Percentiles rank a stretch among this genome's conserved stretches.
Evolutionary conservation across 1,284 basidiomycete genomes (phyloP).

Genomic region (Anthracocystis panici-leucophaei): DNA sequence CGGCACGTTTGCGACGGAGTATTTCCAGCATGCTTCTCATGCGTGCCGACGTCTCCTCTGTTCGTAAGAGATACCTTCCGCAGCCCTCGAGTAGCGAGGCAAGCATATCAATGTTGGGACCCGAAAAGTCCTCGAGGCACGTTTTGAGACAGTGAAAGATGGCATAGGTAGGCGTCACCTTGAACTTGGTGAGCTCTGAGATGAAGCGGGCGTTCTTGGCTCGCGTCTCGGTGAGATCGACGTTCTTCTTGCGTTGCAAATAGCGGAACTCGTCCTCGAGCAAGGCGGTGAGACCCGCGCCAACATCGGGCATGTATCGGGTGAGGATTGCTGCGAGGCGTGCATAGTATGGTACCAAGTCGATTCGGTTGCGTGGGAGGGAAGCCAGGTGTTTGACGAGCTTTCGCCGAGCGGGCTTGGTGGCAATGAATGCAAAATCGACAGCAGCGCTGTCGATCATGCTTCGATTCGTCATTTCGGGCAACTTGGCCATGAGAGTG

Average conservation of each 20-base stretch:
- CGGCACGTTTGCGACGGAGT: conserved; percentile 91
- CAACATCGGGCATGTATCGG: conserved; percentile 93
- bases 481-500: conserved; percentile 88
- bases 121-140: conserved; percentile 93
- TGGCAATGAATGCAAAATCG: conserved; percentile 95
- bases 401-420: conserved; percentile 91
- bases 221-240: conserved; percentile 85
- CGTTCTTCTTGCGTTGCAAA: conserved; percentile 91
- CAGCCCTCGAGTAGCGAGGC: conserved; percentile 92
- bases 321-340: conserved; percentile 88
- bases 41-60: conserved; percentile 85
- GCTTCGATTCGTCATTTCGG: conserved; percentile 90
- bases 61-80: conserved; percentile 88
- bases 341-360: conserved; percentile 93
- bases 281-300: conserved; percentile 80
- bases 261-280: conserved; percentile 97
- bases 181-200: conserved; percentile 93
- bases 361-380: conserved; percentile 87
- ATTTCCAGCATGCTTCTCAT: conserved; percentile 82
- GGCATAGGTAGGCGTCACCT: conserved; percentile 88
- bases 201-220: conserved; percentile 91
- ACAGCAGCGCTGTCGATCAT: conserved; percentile 93
- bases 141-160: conserved; percentile 97
- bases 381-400: conserved; percentile 80
- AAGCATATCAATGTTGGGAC: conserved; percentile 91